Percentiles rank a stretch among this genome's conserved stretches.
Evolutionary conservation across 768 basidiomycete species (phyloP).

Genomic region (Amanita phalloides): DNA sequence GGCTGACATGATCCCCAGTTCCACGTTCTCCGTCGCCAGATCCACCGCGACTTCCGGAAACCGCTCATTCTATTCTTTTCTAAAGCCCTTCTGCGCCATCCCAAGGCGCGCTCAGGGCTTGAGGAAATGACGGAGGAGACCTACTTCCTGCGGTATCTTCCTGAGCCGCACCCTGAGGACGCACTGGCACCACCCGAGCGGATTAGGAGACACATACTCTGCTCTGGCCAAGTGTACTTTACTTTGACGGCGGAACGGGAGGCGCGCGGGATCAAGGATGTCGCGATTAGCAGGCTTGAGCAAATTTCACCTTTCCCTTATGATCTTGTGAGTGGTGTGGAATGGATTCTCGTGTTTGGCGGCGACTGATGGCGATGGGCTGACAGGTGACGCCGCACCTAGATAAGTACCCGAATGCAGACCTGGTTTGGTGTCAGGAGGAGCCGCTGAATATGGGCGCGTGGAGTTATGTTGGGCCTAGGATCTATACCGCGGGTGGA

Average conservation of each 20-base stretch:
- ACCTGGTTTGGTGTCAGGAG: constrained; percentile 92
- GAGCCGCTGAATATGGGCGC: constrained; percentile 96
- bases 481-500: constrained; percentile 88
- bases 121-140: constrained; percentile 86
- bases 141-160: constrained; percentile 88
- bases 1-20: constrained; percentile 34
- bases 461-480: constrained; percentile 93
- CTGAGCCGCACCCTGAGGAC: constrained; percentile 64
- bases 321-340: constrained; percentile 53
- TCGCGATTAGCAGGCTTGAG: constrained; percentile 91
- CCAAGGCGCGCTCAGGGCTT: constrained; percentile 78
- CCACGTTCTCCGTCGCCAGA: constrained; percentile 95
- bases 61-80: constrained; percentile 98
- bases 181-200: constrained; percentile 67
- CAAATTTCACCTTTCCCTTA: constrained; percentile 98
- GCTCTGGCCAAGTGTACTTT: constrained; percentile 92
- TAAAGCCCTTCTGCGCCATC: constrained; percentile 91
- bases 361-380: neutral
- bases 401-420: constrained; percentile 94
- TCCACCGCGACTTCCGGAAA: constrained; percentile 97
- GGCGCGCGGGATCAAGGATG: constrained; percentile 81
- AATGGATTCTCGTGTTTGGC: neutral
- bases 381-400: constrained; percentile 80
- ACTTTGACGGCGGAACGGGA: constrained; percentile 84
- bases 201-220: constrained; percentile 87